These are phyloP conservation scores for Primulina eburnea DNA, from an alignment of 257 asterid genomes.

Conservation along the genomic window DNA sequence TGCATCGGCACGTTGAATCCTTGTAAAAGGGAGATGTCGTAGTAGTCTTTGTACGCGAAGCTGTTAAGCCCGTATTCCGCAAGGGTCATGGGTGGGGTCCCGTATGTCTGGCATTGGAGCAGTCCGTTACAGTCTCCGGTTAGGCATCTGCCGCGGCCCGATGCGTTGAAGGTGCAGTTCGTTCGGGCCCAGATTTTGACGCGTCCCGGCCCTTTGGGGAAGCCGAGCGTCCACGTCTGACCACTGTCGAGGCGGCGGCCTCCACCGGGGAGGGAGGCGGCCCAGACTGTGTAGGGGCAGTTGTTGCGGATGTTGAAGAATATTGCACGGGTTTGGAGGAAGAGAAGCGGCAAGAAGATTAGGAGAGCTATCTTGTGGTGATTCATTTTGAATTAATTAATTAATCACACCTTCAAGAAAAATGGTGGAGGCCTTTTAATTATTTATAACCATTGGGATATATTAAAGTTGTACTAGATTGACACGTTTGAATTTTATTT, in stretches of 20 bases:
- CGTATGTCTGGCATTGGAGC: slow-evolving; percentile 38
- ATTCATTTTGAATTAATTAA: slow-evolving; percentile 17
- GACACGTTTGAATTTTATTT: background rate
- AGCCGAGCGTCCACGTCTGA: slow-evolving; percentile 40
- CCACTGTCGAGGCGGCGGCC: slow-evolving; percentile 52
- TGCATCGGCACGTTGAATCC: slow-evolving; percentile 64
- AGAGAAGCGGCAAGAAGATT: slow-evolving; percentile 25
- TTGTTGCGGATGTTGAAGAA: slow-evolving; percentile 47
- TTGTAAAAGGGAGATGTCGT: slow-evolving; percentile 44
- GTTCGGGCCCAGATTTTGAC: slow-evolving; percentile 69
- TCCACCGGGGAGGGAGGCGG: slow-evolving; percentile 58
- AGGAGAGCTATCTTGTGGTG: slow-evolving; percentile 17
- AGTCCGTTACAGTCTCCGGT: slow-evolving; percentile 64
- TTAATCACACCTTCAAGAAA: background rate
- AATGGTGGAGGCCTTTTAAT: background rate
- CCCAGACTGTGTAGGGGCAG: slow-evolving; percentile 61
- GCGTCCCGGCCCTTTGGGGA: slow-evolving; percentile 29
- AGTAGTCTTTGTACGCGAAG: slow-evolving; percentile 43
- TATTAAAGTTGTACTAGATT: no score
- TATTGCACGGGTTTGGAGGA: slow-evolving; percentile 36
- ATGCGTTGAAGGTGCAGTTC: slow-evolving; percentile 46
- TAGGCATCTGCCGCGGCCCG: slow-evolving; percentile 52
- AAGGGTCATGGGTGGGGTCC: slow-evolving; percentile 47
- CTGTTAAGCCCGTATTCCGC: slow-evolving; percentile 60
- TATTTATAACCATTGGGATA: no score